These are phyloP conservation scores for Alternaria sp. DNA, from an alignment of 2,329 filamentous ascomycete species.

Conservation along the genomic window DNA sequence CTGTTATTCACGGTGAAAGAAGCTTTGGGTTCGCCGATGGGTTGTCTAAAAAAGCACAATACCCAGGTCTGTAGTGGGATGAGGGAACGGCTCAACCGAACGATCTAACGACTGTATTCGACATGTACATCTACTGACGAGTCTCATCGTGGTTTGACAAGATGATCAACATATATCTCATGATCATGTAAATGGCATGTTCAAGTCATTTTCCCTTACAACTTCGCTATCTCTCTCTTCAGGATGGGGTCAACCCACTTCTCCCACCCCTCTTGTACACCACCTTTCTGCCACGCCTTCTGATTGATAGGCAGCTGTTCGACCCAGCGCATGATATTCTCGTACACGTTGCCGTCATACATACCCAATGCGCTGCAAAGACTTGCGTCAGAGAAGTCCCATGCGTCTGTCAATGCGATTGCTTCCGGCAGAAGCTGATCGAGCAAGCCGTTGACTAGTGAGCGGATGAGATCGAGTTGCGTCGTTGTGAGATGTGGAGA, in stretches of 20 bases:
- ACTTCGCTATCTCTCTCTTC: slow-evolving; percentile 1
- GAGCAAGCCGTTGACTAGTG: slow-evolving; percentile 49
- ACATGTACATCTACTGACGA: not conserved
- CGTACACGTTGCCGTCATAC: slow-evolving; percentile 61
- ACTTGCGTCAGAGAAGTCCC: slow-evolving; percentile 61
- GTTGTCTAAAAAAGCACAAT: not conserved
- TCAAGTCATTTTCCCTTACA: not conserved
- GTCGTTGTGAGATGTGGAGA: not conserved
- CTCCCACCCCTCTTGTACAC: slow-evolving; percentile 7
- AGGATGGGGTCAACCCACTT: slow-evolving; percentile 13
- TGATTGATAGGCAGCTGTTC: slow-evolving; percentile 38
- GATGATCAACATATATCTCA: not conserved
- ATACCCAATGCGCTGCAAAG: slow-evolving; percentile 61
- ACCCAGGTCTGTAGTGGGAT: not conserved
- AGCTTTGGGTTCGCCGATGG: not conserved
- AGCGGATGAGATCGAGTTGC: slow-evolving; percentile 52
- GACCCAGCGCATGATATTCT: slow-evolving; percentile 53
- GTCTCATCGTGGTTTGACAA: not conserved
- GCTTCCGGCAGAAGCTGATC: slow-evolving; percentile 57
- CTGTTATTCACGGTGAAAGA: too few relatives aligned
- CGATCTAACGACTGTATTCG: not conserved
- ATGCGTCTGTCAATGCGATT: slow-evolving; percentile 59
- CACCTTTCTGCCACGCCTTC: slow-evolving; percentile 1
- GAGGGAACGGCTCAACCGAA: not conserved
- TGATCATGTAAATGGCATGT: not conserved